Evolutionary conservation across 768 basidiomycete species (phyloP), one percentile per base, ranked within the genome.

Genomic region (Jaapia argillacea): DNA sequence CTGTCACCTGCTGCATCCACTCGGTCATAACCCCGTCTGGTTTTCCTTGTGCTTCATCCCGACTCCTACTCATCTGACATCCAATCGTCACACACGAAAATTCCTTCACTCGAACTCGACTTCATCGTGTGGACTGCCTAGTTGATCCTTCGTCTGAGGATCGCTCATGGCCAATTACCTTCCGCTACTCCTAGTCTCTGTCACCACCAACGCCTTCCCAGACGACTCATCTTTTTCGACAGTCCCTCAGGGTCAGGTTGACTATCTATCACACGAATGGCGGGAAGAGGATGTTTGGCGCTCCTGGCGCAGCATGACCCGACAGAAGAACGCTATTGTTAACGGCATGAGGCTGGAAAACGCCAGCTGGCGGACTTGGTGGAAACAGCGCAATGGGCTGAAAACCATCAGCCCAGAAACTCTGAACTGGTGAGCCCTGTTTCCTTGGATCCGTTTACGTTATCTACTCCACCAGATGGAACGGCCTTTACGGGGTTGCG

Each of bases 221-320:
- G 87, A 90, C 66, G 87, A 89, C 67, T 77, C 79, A 2, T 73
- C 81, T 40, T 68, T 96, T 44, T 79, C 81, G n/a, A 85, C 86
- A 39, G 75, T 85, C 12, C 87, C 94, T 21, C 79, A 79, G 31
- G 89, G 85, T 41, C 93, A 94, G 70, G 94, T 99, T 57, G 94
- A 99, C 75, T 99, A 99, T 64, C 83, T 99, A 53, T 92, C 87
- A 31, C 92, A 98, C 61, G 77, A 96, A 43, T 99, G 94, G 94
- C 72, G 81, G 52, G 94, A 99, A 62, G 94, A 97, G 63, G 94
- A 99, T 61, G 89, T 98, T 7, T 96, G 91, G 90, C 81, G 86
- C 44, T 87, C 84, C n/a, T 99, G 94, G 94, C 74, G 93, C 51
- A 89, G 81, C 59, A 98, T 97, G 91, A 98, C 94, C 38, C 75